Evolutionary conservation across 441 rosid genomes (phyloP).

Genomic region (Bocquillonia castaneifolia): DNA sequence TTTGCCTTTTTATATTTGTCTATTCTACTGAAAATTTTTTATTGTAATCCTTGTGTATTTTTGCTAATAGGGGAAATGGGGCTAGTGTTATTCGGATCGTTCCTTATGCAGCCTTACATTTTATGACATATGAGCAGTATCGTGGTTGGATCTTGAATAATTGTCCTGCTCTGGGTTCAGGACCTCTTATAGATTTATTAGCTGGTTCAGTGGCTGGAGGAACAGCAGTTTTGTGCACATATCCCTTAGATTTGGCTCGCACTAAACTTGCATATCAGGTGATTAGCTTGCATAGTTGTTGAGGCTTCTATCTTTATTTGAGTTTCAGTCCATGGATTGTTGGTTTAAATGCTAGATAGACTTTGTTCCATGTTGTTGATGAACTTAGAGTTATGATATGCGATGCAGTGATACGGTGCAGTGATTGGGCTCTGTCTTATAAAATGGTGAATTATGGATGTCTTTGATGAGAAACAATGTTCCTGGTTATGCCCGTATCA

Average conservation of each 20-base stretch:
- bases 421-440: not conserved
- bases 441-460: not conserved
- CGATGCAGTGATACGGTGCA: too few species aligned
- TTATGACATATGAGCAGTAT: conserved; percentile 93
- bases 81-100: conserved; percentile 89
- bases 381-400: not conserved
- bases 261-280: conserved; percentile 98
- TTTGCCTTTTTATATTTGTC: conserved; percentile 3
- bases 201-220: conserved; percentile 97
- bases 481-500: not conserved
- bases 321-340: not conserved
- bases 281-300: conserved; percentile 18
- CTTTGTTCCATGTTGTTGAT: not conserved
- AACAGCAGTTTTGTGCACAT: conserved; percentile 91
- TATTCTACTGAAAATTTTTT: conserved; percentile 2
- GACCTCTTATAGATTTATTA: conserved; percentile 81
- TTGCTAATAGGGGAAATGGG: conserved; percentile 73
- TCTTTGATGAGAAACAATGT: not conserved
- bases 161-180: conserved; percentile 61
- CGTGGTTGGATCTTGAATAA: conserved; percentile 81
- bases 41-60: conserved; percentile 15
- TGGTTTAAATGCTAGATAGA: not conserved
- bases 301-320: conserved; percentile 15
- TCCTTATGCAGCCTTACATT: conserved; percentile 95
- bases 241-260: conserved; percentile 93